Evolutionary conservation across 2,329 filamentous ascomycete species (phyloP).

Genomic region (Exophiala xenobiotica): DNA sequence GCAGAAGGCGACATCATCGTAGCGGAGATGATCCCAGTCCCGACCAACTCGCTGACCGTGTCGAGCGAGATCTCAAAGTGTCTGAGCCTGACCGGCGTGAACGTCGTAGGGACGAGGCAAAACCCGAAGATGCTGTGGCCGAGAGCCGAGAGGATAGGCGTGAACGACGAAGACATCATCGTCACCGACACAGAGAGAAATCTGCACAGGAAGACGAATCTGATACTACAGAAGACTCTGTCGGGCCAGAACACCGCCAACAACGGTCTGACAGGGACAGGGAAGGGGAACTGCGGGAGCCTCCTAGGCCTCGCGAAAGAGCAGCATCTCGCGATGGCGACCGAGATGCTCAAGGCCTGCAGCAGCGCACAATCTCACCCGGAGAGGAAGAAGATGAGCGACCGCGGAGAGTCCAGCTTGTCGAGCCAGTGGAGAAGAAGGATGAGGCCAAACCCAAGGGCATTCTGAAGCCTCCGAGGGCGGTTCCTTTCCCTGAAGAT

Average conservation of each 20-base stretch:
- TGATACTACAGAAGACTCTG: slow-evolving; percentile 22
- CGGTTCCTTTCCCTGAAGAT: slow-evolving; percentile 78
- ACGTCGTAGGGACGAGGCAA: slow-evolving; percentile 17
- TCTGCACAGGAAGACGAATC: slow-evolving; percentile 17
- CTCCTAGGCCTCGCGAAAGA: slow-evolving; percentile 19
- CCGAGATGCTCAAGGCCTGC: slow-evolving; percentile 9
- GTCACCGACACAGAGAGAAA: slow-evolving; percentile 19
- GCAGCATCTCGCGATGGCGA: slow-evolving; percentile 18
- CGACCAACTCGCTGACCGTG: slow-evolving; percentile 19
- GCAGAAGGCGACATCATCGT: slow-evolving; percentile 22
- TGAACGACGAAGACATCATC: slow-evolving; percentile 21
- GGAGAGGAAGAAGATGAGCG: slow-evolving; percentile 29
- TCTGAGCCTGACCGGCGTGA: slow-evolving; percentile 17
- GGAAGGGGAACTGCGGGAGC: slow-evolving; percentile 15
- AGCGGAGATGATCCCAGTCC: slow-evolving; percentile 17
- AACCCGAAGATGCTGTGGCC: slow-evolving; percentile 5
- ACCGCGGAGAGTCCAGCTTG: slow-evolving; percentile 45
- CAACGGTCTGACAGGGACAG: slow-evolving; percentile 12
- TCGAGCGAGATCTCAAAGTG: slow-evolving; percentile 21
- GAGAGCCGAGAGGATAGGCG: slow-evolving; percentile 17
- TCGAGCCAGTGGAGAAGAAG: slow-evolving; percentile 68
- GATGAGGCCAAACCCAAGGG: slow-evolving; percentile 69
- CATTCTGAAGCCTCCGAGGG: slow-evolving; percentile 79
- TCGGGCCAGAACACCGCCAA: slow-evolving; percentile 12
- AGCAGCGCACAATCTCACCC: slow-evolving; percentile 25